Percentiles rank a stretch among this genome's conserved stretches.
phyloP scores from a whole-genome alignment of 2,329 filamentous ascomycete genomes.

The Penicillium corylophilum region DNA sequence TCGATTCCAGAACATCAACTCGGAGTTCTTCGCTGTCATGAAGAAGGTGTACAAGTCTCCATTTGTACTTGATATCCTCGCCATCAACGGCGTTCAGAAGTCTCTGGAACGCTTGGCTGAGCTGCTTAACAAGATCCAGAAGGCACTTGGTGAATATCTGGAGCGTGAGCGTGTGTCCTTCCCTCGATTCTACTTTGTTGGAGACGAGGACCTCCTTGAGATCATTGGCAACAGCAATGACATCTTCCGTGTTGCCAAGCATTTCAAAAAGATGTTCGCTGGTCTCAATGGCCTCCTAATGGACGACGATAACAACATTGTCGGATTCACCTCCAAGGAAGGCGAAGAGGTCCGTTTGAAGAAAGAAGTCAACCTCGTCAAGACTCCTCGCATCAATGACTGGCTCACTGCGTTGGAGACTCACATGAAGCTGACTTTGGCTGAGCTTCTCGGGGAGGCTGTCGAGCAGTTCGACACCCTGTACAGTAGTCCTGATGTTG shows the following conservation, averaged over 20 bases:
- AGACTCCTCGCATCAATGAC: constrained; percentile 96
- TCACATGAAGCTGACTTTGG: constrained; percentile 92
- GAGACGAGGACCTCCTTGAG: constrained; percentile 95
- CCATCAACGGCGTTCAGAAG: constrained; percentile 93
- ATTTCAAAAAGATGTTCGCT: constrained; percentile 99
- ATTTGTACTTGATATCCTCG: constrained; percentile 91
- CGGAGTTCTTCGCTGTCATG: constrained; percentile 98
- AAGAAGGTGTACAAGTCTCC: constrained; percentile 98
- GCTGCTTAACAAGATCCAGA: constrained; percentile 97
- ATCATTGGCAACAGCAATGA: constrained; percentile 99
- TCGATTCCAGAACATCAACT: constrained; percentile 98
- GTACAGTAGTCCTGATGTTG: constrained; percentile 69
- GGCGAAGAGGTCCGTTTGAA: constrained; percentile 84
- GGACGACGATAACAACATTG: constrained; percentile 86
- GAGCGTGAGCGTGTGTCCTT: constrained; percentile 97
- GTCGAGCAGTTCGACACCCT: constrained; percentile 78
- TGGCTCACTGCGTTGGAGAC: constrained; percentile 92
- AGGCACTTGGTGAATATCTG: constrained; percentile 95
- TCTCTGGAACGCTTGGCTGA: constrained; percentile 95
- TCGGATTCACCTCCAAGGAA: constrained; percentile 92
- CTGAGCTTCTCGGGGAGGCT: constrained; percentile 84
- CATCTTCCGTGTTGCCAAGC: constrained; percentile 91
- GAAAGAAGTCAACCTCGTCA: constrained; percentile 86
- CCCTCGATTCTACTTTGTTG: constrained; percentile 98
- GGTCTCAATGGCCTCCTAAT: constrained; percentile 87